These are phyloP conservation scores for Kingdonia uniflora DNA, from an alignment of 164 flowering plant genomes.

Conservation along the genomic window DNA sequence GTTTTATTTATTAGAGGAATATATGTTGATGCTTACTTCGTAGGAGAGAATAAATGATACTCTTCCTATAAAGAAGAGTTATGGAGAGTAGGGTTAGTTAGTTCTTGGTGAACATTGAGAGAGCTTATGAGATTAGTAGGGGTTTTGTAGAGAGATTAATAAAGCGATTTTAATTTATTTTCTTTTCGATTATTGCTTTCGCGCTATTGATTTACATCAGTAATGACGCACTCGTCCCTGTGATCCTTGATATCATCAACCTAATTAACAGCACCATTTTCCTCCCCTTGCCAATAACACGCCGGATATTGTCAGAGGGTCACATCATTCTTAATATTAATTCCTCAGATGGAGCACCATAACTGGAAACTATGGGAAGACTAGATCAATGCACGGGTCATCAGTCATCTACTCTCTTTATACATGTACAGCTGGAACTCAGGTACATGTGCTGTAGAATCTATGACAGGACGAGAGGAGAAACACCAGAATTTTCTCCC, in stretches of 20 bases:
- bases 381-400: constrained; percentile 66
- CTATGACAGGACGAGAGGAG: constrained; percentile 47
- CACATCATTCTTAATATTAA: constrained; percentile 60
- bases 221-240: constrained; percentile 61
- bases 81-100: too few relatives aligned
- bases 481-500: constrained; percentile 45
- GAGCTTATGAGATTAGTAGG: too few relatives aligned
- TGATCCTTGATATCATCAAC: constrained; percentile 67
- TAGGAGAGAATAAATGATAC: too few relatives aligned
- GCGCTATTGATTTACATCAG: too few relatives aligned
- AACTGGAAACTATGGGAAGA: constrained; percentile 62
- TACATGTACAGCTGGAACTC: constrained; percentile 63
- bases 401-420: constrained; percentile 43
- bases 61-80: too few relatives aligned
- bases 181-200: too few relatives aligned
- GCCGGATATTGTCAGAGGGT: constrained; percentile 78
- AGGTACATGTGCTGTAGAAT: constrained; percentile 35
- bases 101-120: too few relatives aligned
- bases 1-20: too few relatives aligned
- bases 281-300: constrained; percentile 95
- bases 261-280: constrained; percentile 81
- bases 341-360: constrained; percentile 61
- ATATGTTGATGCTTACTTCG: too few relatives aligned
- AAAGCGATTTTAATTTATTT: too few relatives aligned
- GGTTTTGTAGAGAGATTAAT: too few relatives aligned